Evolutionary conservation across 164 flowering plant genomes (phyloP).

Genomic region (Echeveria elegans): DNA sequence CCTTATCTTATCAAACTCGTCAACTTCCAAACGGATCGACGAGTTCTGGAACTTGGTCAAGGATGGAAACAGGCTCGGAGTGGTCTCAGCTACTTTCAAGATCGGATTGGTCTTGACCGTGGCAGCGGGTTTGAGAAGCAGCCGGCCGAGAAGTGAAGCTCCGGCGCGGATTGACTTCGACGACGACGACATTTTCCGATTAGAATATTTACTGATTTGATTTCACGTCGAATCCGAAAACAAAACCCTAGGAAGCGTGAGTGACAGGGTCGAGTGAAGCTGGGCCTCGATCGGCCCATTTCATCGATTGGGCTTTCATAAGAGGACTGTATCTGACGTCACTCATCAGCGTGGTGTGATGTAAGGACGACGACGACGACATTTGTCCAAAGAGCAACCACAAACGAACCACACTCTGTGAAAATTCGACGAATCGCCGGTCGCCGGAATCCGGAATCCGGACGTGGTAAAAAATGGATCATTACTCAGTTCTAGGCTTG

Average conservation of each 20-base stretch:
- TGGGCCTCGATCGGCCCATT: too few species aligned
- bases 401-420: too few species aligned
- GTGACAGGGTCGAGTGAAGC: too few species aligned
- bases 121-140: not conserved
- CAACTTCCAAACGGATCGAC: not conserved
- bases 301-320: too few species aligned
- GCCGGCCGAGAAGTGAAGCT: not conserved
- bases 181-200: conserved; percentile 2
- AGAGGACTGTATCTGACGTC: too few species aligned
- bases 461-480: conserved; percentile 48
- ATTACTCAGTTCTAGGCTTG: conserved; percentile 62
- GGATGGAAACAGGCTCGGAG: not conserved
- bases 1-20: not conserved
- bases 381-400: not conserved
- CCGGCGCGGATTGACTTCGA: conserved; percentile 3
- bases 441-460: not conserved
- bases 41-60: not conserved
- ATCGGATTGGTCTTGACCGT: not conserved
- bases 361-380: too few species aligned
- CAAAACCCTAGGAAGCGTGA: too few species aligned
- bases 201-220: not conserved
- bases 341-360: too few species aligned
- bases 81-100: not conserved
- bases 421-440: not conserved
- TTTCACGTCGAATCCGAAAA: too few species aligned